Evolutionary conservation across 208 protist species (phyloP), one percentile per base, ranked within the genome.

Genomic region (Acanthamoeba comandoni): DNA sequence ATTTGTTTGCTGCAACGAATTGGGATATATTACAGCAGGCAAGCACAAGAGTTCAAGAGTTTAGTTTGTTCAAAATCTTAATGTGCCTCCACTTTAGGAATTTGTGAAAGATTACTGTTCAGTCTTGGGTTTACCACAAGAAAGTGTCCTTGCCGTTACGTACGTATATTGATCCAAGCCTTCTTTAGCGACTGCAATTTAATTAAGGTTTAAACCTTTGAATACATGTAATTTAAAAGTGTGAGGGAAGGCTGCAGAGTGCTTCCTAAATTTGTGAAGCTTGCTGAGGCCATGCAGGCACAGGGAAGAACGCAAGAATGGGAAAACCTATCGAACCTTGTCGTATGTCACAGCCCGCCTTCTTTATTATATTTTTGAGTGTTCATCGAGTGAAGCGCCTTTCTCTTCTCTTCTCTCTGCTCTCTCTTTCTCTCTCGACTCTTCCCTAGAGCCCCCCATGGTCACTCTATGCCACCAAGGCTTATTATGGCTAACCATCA

Each of bases 211-310:
- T n/a, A n/a, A n/a, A n/a, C n/a, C n/a, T n/a, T n/a, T n/a, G n/a
- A n/a, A n/a, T n/a, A n/a, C n/a, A n/a, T n/a, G n/a, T n/a, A n/a
- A n/a, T 8, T 17, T 26, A n/a, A 3, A 29, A 85, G 75, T 1
- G 75, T 85, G 48, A 57, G 65, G 53, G 75, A 85, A 17, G 75
- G 75, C 12, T 85, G 75, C 75, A 85, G 65, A 19, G 75, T 85
- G 48, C 75, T 85, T 26, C 75, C 75, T 31, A 85, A 85, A 19
- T 85, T 85, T 17, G 75, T 85, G 15, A 85, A 85, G 75, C 53
- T 85, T 24, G 48, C 75, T 55, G 75, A 85, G 53, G 75, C 65
- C 5, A 85, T 85, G 75, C 53, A 85, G 24, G 65, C 65, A 55
- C 75, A 85, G 52, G 75, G 75, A 29, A 49, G 75, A 26, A 85